Percentiles rank a stretch among this genome's conserved stretches.
Evolutionary conservation across 345 rosid species (phyloP).

Genomic region (Balakata baccata): DNA sequence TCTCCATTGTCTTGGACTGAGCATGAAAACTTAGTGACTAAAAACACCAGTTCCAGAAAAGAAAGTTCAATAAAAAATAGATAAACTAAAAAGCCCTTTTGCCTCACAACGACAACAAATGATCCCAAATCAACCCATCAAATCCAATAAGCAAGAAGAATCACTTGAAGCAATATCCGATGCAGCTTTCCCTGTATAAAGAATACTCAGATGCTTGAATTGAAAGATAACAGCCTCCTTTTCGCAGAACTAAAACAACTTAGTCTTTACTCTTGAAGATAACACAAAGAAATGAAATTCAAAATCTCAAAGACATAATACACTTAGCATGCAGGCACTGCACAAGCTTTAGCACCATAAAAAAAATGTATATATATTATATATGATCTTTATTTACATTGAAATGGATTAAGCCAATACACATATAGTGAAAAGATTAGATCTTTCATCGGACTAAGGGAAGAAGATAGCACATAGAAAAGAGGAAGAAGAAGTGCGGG

Average conservation of each 20-base stretch:
- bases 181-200: slow-evolving; percentile 24
- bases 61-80: slow-evolving; percentile 8
- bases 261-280: slow-evolving; percentile 14
- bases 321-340: slow-evolving; percentile 15
- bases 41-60: slow-evolving; percentile 10
- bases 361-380: too few relatives aligned
- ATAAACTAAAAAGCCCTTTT: slow-evolving; percentile 14
- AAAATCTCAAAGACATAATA: not conserved
- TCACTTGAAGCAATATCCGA: slow-evolving; percentile 39
- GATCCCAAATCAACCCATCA: slow-evolving; percentile 26
- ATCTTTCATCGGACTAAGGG: slow-evolving; percentile 24
- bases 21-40: slow-evolving; percentile 37
- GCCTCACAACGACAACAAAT: slow-evolving; percentile 13
- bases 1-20: slow-evolving; percentile 67
- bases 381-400: slow-evolving; percentile 11
- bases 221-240: slow-evolving; percentile 25
- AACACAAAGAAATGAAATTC: slow-evolving; percentile 1
- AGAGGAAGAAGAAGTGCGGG: slow-evolving; percentile 15
- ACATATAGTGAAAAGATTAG: slow-evolving; percentile 18
- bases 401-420: slow-evolving; percentile 18
- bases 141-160: slow-evolving; percentile 27
- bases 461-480: slow-evolving; percentile 22
- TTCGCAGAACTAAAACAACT: slow-evolving; percentile 17
- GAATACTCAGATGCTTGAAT: slow-evolving; percentile 39
- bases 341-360: not conserved